Conservation (phyloP, 148 eudicot species). For the Fagopyrum esculentum region DNA sequence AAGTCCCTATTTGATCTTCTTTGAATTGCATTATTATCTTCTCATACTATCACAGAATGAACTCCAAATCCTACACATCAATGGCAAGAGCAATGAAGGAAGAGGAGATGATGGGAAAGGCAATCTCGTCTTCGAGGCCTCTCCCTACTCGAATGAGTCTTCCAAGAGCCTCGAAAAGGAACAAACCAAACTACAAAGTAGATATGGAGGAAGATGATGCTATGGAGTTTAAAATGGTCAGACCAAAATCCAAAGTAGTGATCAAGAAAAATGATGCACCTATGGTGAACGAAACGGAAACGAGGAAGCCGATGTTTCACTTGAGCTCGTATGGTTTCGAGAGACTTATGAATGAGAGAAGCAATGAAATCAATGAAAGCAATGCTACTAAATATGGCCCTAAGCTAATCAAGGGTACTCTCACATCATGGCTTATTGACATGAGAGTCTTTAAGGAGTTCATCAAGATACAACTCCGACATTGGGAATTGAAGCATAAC, state of each 20-base stretch:
- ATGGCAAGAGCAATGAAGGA: background rate
- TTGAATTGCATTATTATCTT: background rate
- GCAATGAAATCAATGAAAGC: background rate
- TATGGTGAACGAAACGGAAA: background rate
- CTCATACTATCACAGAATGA: background rate
- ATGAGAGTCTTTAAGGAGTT: constrained; percentile 18
- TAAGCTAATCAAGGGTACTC: constrained; percentile 5
- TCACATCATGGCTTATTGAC: constrained; percentile 42
- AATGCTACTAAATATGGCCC: background rate
- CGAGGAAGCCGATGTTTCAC: background rate
- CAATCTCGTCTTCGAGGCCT: background rate
- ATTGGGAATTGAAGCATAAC: background rate
- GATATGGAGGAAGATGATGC: background rate
- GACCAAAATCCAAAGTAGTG: background rate
- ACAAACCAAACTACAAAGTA: constrained; percentile 5
- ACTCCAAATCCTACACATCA: background rate
- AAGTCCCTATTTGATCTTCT: background rate
- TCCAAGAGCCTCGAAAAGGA: background rate
- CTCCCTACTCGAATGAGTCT: background rate
- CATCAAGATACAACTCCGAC: constrained; percentile 12
- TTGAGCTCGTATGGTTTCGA: background rate
- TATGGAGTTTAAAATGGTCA: background rate
- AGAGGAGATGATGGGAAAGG: background rate
- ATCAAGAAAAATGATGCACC: background rate
- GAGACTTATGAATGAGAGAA: background rate